These are phyloP conservation scores for Delphinella strobiligena DNA, from an alignment of 2,329 filamentous ascomycete genomes.

Conservation along the genomic window DNA sequence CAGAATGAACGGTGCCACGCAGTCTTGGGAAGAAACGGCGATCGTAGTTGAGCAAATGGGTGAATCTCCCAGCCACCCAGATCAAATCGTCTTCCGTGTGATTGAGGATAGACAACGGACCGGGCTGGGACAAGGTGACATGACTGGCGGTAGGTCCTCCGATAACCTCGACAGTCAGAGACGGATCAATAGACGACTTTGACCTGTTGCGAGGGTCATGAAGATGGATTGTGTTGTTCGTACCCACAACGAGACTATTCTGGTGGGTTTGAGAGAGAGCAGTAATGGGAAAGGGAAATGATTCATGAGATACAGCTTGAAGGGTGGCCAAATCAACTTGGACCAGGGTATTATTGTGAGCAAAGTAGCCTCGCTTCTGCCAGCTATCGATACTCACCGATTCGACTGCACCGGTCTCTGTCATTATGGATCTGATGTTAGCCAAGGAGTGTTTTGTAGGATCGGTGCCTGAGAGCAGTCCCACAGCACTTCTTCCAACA, in stretches of 20 bases:
- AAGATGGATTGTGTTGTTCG: conserved; percentile 67
- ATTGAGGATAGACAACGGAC: conserved; percentile 73
- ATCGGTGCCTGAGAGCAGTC: conserved; percentile 50
- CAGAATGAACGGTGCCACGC: conserved; percentile 69
- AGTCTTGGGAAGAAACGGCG: conserved; percentile 72
- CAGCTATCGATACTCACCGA: conserved; percentile 68
- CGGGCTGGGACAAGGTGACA: conserved; percentile 65
- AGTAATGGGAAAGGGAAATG: conserved; percentile 73
- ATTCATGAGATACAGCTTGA: conserved; percentile 53
- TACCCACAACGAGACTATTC: conserved; percentile 72
- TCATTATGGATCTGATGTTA: conserved; percentile 41
- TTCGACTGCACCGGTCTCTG: conserved; percentile 63
- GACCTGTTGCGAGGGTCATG: conserved; percentile 55
- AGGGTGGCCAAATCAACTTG: conserved; percentile 72
- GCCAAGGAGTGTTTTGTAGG: neutral
- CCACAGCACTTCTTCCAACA: conserved; percentile 51
- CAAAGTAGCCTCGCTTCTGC: conserved; percentile 61
- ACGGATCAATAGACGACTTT: conserved; percentile 8
- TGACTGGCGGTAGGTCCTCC: conserved; percentile 37
- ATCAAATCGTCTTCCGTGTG: conserved; percentile 57
- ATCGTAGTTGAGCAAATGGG: conserved; percentile 80
- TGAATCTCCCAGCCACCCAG: conserved; percentile 79
- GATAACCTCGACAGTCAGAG: conserved; percentile 16
- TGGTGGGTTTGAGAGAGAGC: conserved; percentile 60
- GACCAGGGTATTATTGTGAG: conserved; percentile 62